Evolutionary conservation across 2,329 filamentous ascomycete genomes (phyloP).

Genomic region (Colletotrichum magnum): DNA sequence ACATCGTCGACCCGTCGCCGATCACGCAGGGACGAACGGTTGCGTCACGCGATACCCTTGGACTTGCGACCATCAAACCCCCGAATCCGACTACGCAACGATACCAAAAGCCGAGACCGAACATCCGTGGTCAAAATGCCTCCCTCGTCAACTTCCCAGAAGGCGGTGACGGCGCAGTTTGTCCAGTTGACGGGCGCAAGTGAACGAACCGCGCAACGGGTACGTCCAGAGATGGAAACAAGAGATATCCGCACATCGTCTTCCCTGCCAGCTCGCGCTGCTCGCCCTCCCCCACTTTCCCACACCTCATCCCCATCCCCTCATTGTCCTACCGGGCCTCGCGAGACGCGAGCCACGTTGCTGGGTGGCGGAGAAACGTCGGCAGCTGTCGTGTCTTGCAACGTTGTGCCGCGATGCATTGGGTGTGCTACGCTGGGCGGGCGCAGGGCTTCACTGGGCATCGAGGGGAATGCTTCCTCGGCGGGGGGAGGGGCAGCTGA

Average conservation of each 20-base stretch:
- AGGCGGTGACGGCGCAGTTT: constrained; percentile 58
- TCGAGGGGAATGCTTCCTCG: constrained; percentile 13
- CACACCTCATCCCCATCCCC: not conserved
- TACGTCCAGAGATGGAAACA: constrained; percentile 50
- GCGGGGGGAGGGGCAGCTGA: constrained; percentile 15
- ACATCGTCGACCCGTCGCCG: constrained; percentile 15
- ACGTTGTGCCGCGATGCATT: constrained; percentile 11
- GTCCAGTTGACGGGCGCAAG: constrained; percentile 58
- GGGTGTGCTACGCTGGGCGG: not conserved
- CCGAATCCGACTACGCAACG: not conserved
- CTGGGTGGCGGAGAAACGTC: constrained; percentile 29
- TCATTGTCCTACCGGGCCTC: constrained; percentile 13
- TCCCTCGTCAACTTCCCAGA: constrained; percentile 56
- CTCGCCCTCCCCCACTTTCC: constrained; percentile 7
- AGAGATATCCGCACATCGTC: not conserved
- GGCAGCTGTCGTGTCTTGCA: constrained; percentile 14
- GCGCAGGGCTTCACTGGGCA: constrained; percentile 11
- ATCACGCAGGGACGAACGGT: constrained; percentile 7
- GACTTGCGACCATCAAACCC: not conserved
- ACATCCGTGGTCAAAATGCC: constrained; percentile 49
- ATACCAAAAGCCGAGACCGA: not conserved
- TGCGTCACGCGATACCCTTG: constrained; percentile 31
- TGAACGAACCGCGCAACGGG: constrained; percentile 60
- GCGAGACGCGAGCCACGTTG: constrained; percentile 4
- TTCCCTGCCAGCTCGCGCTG: not conserved